Percentiles rank a stretch among this genome's conserved stretches.
phyloP scores from a whole-genome alignment of 2,329 filamentous ascomycete species.

The Ophiostoma pallidulum region DNA sequence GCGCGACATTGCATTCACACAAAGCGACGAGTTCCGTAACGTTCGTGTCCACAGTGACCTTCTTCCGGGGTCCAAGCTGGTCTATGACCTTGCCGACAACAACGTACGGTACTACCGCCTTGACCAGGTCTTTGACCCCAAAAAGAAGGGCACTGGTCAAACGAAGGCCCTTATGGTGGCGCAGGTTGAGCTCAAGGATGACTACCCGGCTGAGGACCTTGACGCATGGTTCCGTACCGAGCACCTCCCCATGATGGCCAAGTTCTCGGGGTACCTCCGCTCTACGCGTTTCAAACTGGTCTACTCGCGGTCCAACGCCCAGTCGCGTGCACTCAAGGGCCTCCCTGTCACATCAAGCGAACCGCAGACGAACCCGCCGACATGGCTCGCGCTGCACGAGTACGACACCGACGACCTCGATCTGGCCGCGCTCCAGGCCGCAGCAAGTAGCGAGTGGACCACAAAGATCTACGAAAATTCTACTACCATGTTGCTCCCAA shows the following conservation, averaged over 20 bases:
- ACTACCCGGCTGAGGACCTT: constrained; percentile 15
- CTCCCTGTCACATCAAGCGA: constrained; percentile 16
- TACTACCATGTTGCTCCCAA: constrained; percentile 1
- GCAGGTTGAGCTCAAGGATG: constrained; percentile 13
- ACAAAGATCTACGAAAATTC: constrained; percentile 11
- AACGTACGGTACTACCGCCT: constrained; percentile 18
- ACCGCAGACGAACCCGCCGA: constrained; percentile 14
- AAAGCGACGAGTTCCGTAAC: constrained; percentile 25
- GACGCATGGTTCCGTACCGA: constrained; percentile 19
- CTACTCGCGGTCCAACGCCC: constrained; percentile 17
- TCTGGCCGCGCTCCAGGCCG: constrained; percentile 1
- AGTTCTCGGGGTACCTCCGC: constrained; percentile 21
- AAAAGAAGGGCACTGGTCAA: constrained; percentile 17
- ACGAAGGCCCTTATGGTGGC: constrained; percentile 16
- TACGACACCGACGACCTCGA: constrained; percentile 10
- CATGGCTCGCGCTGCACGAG: constrained; percentile 14
- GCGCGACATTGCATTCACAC: constrained; percentile 26
- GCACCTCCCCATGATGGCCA: too few species aligned
- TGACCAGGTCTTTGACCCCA: constrained; percentile 18
- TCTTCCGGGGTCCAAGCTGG: constrained; percentile 16
- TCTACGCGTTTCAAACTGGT: constrained; percentile 19
- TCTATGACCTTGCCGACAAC: constrained; percentile 19
- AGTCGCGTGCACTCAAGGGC: constrained; percentile 18
- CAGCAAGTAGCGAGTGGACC: constrained; percentile 14
- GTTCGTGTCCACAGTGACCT: constrained; percentile 26